A percentile compares a stretch with the other conserved stretches of the same genome.
phyloP scores from a whole-genome alignment of 352 stramenopile species.

The Phytophthora nicotianae region DNA sequence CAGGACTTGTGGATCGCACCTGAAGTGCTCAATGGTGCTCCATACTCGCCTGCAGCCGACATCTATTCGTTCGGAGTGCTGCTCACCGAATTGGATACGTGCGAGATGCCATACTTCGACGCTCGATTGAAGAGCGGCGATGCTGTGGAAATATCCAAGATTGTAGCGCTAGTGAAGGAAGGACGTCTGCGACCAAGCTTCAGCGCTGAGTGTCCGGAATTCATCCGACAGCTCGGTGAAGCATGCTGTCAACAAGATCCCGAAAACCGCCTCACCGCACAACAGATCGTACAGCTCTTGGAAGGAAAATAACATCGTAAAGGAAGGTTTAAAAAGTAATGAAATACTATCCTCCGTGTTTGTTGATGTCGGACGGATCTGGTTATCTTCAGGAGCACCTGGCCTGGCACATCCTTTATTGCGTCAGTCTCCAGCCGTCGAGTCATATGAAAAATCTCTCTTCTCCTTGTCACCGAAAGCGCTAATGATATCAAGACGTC shows the following conservation, averaged over 20 bases:
- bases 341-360: slow-evolving; percentile 1
- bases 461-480: slow-evolving; percentile 4
- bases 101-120: slow-evolving; percentile 22
- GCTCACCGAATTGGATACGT: slow-evolving; percentile 47
- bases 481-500: too few relatives aligned
- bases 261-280: slow-evolving; percentile 34
- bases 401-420: background rate
- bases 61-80: slow-evolving; percentile 68
- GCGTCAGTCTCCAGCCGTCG: slow-evolving; percentile 6
- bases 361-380: background rate
- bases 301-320: slow-evolving; percentile 23
- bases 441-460: slow-evolving; percentile 13
- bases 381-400: slow-evolving; percentile 7
- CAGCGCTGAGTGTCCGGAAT: slow-evolving; percentile 41
- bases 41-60: slow-evolving; percentile 54
- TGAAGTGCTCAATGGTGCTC: slow-evolving; percentile 58
- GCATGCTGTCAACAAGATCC: slow-evolving; percentile 49
- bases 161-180: slow-evolving; percentile 22
- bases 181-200: slow-evolving; percentile 48
- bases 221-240: slow-evolving; percentile 43
- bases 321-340: slow-evolving; percentile 1
- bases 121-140: slow-evolving; percentile 10
- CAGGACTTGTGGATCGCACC: slow-evolving; percentile 41
- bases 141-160: slow-evolving; percentile 6
- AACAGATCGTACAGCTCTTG: slow-evolving; percentile 50